Percentiles rank a stretch among this genome's conserved stretches.
phyloP scores from a whole-genome alignment of 129 eudicot species.

The Flaveria linearis region DNA sequence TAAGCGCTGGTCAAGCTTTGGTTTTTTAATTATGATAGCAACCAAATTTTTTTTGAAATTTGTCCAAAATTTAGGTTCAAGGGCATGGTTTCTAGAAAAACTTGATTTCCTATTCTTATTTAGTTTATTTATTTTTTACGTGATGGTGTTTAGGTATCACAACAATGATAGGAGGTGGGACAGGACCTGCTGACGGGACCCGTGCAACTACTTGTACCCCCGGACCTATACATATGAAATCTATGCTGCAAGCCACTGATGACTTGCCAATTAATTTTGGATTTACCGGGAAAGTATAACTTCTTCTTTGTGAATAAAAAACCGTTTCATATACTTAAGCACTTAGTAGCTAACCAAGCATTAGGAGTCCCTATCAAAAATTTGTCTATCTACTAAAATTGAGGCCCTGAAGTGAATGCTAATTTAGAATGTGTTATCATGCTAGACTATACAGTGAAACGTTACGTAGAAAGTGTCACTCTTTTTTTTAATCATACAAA shows the following conservation, averaged over 20 bases:
- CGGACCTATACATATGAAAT: conserved; percentile 76
- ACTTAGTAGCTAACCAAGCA: not conserved
- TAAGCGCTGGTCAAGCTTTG: not conserved
- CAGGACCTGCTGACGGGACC: conserved; percentile 95
- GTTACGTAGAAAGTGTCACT: not conserved
- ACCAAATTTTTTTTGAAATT: conserved; percentile 8
- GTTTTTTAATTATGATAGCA: conserved; percentile 12
- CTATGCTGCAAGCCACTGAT: conserved; percentile 92
- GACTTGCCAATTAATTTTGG: conserved; percentile 91
- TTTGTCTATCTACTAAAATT: not conserved
- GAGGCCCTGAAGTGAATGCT: not conserved
- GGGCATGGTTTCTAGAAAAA: not conserved
- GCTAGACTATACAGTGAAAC: not conserved
- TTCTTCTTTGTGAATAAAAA: conserved; percentile 18
- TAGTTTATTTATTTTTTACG: conserved; percentile 1
- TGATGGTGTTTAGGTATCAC: conserved; percentile 64
- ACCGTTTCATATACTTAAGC: conserved; percentile 15
- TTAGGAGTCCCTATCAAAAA: not conserved
- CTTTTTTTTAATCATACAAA: not conserved
- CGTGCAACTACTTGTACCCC: conserved; percentile 99
- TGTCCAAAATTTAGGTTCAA: not conserved
- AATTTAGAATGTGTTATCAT: not conserved
- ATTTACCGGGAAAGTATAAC: conserved; percentile 84
- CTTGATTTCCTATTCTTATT: conserved; percentile 7
- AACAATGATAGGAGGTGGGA: conserved; percentile 97